Percentiles rank a stretch among this genome's conserved stretches.
Evolutionary conservation across 78 protist species (phyloP).

Genomic region (slime mould (Dictyostelium discoideum)): DNA sequence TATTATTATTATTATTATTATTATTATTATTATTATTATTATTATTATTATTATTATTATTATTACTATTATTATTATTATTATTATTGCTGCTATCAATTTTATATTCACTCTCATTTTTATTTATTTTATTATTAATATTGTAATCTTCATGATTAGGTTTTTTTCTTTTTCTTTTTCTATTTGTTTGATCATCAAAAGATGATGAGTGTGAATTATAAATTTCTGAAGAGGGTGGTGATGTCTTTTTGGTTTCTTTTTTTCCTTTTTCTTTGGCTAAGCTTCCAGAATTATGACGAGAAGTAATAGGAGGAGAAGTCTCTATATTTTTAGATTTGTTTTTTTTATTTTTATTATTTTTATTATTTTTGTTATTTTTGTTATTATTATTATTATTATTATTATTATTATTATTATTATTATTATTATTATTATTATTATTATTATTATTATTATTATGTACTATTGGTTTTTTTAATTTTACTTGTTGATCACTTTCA

Average conservation of each 20-base stretch:
- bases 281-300: neutral
- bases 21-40: neutral
- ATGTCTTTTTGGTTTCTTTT: neutral
- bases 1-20: neutral
- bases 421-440: too few species aligned
- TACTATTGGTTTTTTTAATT: too few species aligned
- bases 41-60: neutral
- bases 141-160: too few species aligned
- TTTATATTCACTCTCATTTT: neutral
- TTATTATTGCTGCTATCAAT: neutral
- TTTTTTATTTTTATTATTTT: too few species aligned
- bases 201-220: neutral
- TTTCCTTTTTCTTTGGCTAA: neutral
- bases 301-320: neutral
- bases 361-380: neutral
- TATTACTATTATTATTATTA: neutral
- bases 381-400: too few species aligned
- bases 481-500: neutral
- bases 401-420: too few species aligned
- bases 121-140: too few species aligned
- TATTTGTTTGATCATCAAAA: neutral
- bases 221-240: neutral
- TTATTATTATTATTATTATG: too few species aligned
- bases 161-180: neutral
- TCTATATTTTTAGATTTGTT: neutral